Evolutionary conservation across 2,329 filamentous ascomycete species (phyloP).

Genomic region (Aureobasidium vineae): DNA sequence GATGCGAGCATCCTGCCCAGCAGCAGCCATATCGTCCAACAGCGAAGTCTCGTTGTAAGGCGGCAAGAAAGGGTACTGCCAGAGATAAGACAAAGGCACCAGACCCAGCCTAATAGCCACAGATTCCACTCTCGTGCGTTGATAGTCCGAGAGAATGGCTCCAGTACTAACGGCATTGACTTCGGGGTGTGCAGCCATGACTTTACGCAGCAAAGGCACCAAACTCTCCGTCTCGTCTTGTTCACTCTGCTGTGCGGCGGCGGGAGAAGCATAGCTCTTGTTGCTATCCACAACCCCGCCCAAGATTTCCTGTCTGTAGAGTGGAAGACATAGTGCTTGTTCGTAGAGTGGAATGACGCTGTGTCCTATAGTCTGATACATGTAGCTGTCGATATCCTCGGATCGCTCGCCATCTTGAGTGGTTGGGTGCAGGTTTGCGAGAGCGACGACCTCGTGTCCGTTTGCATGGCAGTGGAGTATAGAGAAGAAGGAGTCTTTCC

Average conservation of each 20-base stretch:
- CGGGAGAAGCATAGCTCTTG: constrained; percentile 61
- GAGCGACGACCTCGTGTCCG: constrained; percentile 78
- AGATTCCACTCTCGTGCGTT: constrained; percentile 92
- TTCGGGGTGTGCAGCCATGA: constrained; percentile 69
- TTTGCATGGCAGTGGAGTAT: constrained; percentile 85
- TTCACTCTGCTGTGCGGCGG: background rate
- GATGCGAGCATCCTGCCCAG: constrained; percentile 81
- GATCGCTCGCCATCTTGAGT: constrained; percentile 43
- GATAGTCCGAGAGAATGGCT: constrained; percentile 92
- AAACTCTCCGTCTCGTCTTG: constrained; percentile 88
- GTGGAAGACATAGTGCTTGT: constrained; percentile 71
- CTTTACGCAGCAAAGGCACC: constrained; percentile 66
- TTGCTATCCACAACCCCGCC: constrained; percentile 69
- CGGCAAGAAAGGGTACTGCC: constrained; percentile 81
- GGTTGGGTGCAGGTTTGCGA: constrained; percentile 81
- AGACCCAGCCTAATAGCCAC: constrained; percentile 83
- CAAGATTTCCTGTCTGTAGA: constrained; percentile 75
- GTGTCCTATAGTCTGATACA: constrained; percentile 98
- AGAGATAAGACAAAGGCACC: constrained; percentile 79
- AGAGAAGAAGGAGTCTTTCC: constrained; percentile 95
- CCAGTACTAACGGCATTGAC: constrained; percentile 86
- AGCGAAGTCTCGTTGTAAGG: constrained; percentile 53
- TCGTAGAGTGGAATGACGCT: constrained; percentile 81
- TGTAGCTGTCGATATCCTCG: constrained; percentile 89
- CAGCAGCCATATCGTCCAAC: constrained; percentile 74